phyloP scores from a whole-genome alignment of 257 asterid genomes.

The Fraxinus anomala region DNA sequence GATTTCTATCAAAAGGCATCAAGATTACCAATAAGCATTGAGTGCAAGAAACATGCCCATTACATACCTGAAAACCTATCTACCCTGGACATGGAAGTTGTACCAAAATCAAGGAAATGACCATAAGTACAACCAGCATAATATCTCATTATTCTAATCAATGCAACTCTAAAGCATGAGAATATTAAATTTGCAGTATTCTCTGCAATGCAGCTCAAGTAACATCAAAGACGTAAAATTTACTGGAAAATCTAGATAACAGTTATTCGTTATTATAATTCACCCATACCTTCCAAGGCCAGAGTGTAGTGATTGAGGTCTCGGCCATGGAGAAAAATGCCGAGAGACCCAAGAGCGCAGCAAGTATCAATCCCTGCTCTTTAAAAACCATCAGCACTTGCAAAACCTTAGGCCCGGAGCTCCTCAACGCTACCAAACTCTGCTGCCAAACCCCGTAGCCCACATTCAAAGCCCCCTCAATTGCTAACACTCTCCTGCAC shows the following conservation, averaged over 20 bases:
- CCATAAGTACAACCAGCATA: conserved; percentile 11
- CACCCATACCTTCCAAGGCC: conserved; percentile 97
- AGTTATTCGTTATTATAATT: conserved; percentile 2
- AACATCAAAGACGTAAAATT: background rate
- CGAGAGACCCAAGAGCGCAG: conserved; percentile 78
- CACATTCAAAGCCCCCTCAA: conserved; percentile 49
- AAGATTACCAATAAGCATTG: background rate
- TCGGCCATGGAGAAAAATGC: conserved; percentile 99
- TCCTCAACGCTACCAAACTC: conserved; percentile 57
- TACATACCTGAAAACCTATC: background rate
- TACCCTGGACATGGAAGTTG: background rate
- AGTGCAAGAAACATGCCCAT: conserved; percentile 5
- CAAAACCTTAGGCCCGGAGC: conserved; percentile 83
- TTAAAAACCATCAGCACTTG: conserved; percentile 68
- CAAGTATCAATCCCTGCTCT: conserved; percentile 94
- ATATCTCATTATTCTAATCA: background rate
- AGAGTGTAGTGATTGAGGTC: conserved; percentile 95
- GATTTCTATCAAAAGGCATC: background rate
- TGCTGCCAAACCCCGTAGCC: conserved; percentile 66
- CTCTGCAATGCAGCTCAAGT: conserved; percentile 12
- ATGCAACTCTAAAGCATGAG: background rate
- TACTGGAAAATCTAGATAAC: background rate
- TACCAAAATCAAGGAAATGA: background rate
- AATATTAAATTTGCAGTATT: background rate
- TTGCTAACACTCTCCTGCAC: conserved; percentile 69